Conservation (phyloP, 352 stramenopile genomes). For the Elongisporangium anandrum region DNA sequence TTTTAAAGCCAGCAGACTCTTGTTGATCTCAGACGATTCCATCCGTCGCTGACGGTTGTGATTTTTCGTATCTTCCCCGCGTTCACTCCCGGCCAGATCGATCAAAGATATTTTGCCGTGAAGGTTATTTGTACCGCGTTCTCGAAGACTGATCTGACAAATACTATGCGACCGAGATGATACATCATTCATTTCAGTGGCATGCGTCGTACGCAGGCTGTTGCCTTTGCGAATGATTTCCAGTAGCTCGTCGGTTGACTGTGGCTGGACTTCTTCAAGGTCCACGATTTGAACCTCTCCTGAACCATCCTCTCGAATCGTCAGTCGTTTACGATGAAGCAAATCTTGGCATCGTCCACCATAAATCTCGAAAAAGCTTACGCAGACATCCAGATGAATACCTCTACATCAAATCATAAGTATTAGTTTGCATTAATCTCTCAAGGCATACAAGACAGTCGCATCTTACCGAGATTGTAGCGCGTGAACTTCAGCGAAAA, state of each 20-base stretch:
- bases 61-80: slow-evolving; percentile 94
- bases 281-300: slow-evolving; percentile 95
- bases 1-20: slow-evolving; percentile 95
- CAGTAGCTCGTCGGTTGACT: slow-evolving; percentile 87
- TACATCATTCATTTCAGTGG: slow-evolving; percentile 95
- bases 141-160: slow-evolving; percentile 89
- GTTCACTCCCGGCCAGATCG: slow-evolving; percentile 95
- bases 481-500: slow-evolving; percentile 71
- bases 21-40: slow-evolving; percentile 98
- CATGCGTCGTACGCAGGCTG: slow-evolving; percentile 92
- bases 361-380: slow-evolving; percentile 98
- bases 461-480: slow-evolving; percentile 28
- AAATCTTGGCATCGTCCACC: slow-evolving; percentile 95
- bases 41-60: slow-evolving; percentile 90
- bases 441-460: not conserved
- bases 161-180: slow-evolving; percentile 95
- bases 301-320: slow-evolving; percentile 92
- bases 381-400: slow-evolving; percentile 78
- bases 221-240: slow-evolving; percentile 93
- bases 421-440: not conserved
- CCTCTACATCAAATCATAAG: slow-evolving; percentile 15
- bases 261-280: slow-evolving; percentile 89
- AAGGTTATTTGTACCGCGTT: slow-evolving; percentile 35
- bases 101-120: slow-evolving; percentile 94
- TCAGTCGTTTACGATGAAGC: slow-evolving; percentile 86